Conservation (phyloP, 2,329 filamentous ascomycete species). For the Podosphaera aphanis region DNA sequence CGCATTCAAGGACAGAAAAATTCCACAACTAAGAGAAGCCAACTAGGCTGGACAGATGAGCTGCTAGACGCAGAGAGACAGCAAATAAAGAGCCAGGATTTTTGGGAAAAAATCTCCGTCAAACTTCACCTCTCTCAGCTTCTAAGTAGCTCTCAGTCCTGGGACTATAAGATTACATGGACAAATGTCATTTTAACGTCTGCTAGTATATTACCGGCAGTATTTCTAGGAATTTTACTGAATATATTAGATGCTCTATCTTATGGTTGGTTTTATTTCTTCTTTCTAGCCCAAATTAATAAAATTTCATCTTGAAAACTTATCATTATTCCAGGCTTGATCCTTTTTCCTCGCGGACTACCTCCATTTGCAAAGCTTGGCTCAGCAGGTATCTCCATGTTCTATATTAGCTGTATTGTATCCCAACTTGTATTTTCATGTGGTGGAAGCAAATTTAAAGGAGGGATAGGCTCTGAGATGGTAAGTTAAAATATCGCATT, state of each 20-base stretch:
- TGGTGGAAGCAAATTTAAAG: conserved; percentile 67
- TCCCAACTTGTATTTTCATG: conserved; percentile 75
- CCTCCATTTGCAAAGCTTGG: conserved; percentile 69
- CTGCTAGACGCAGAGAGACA: conserved; percentile 15
- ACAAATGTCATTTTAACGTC: conserved; percentile 41
- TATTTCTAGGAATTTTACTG: conserved; percentile 67
- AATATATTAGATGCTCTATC: conserved; percentile 89
- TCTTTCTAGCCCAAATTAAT: background rate
- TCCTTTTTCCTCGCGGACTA: conserved; percentile 76
- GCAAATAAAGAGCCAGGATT: conserved; percentile 4
- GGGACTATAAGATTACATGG: conserved; percentile 46
- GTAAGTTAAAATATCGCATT: conserved; percentile 20
- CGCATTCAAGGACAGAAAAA: conserved; percentile 8
- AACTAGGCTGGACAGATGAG: conserved; percentile 14
- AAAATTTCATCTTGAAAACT: background rate
- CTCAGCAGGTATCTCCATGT: conserved; percentile 89
- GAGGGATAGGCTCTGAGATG: conserved; percentile 85
- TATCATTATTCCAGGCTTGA: conserved; percentile 38
- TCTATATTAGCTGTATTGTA: conserved; percentile 93
- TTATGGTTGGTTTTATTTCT: conserved; percentile 36
- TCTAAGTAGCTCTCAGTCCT: conserved; percentile 40
- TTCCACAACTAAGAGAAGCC: conserved; percentile 12
- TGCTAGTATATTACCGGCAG: conserved; percentile 53
- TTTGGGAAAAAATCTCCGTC: conserved; percentile 14
- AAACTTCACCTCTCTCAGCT: conserved; percentile 7